phyloP scores from a whole-genome alignment of 352 stramenopile genomes.

The Phytophthora colocasiae region DNA sequence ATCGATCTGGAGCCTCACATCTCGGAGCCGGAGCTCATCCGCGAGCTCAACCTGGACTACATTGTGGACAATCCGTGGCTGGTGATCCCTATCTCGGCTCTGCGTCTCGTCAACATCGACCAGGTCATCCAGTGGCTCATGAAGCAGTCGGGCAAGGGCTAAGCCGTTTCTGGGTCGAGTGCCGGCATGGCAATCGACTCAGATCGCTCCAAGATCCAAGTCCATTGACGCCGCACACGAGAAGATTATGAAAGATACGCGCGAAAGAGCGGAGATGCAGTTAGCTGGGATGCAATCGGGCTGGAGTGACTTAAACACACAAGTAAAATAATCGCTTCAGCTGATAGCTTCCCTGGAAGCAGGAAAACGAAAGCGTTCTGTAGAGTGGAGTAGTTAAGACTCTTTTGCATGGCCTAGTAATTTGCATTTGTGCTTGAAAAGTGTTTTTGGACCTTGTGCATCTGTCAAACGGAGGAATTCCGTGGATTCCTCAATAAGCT shows the following conservation, averaged over 20 bases:
- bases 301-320: conserved; percentile 7
- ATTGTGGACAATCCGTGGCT: conserved; percentile 99
- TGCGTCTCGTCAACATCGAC: conserved; percentile 97
- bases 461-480: no score
- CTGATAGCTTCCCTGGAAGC: conserved; percentile 9
- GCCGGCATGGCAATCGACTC: conserved; percentile 3
- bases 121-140: conserved; percentile 98
- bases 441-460: no score
- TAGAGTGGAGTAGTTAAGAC: conserved; percentile 41
- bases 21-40: conserved; percentile 90
- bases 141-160: conserved; percentile 93
- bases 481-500: background rate
- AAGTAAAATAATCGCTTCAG: conserved; percentile 20
- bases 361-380: conserved; percentile 39
- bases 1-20: conserved; percentile 97
- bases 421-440: conserved; percentile 23
- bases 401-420: conserved; percentile 34
- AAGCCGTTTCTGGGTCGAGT: conserved; percentile 34
- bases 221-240: conserved; percentile 10
- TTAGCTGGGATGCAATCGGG: conserved; percentile 2
- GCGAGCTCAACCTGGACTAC: conserved; percentile 98
- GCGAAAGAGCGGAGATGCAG: conserved; percentile 23
- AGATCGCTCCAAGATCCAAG: conserved; percentile 9
- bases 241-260: conserved; percentile 24
- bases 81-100: conserved; percentile 97